Evolutionary conservation across 2,329 filamentous ascomycete genomes (phyloP), one percentile per base, ranked within the genome.

Genomic region (Aspergillus chevalieri): DNA sequence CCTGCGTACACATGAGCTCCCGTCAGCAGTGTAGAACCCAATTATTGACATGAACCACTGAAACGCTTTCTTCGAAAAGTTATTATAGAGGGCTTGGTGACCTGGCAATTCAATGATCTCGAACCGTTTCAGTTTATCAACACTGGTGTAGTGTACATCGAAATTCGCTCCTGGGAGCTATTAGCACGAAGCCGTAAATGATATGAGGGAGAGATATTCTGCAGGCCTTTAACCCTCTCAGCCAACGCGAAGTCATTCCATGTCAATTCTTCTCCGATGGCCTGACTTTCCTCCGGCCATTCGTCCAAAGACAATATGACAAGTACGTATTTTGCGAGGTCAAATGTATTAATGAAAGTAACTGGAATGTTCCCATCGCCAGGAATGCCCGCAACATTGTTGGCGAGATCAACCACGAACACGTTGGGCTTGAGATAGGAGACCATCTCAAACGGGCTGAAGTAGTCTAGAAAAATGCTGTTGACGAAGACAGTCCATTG

Each of bases 401-500:
- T 49, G 1, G 22, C 24, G 2, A 62, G 48, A 33, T 64, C 62
- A 1, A 65, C 7, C 1, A 52, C 52, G 6, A 58, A 46, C 1
- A 51, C 46, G 10, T 51, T 43, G 3, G 53, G 56, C 1, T 46
- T 44, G 9, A 62, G 28, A 43, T 63, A 56, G 1, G 57, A 47
- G 43, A 51, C 50, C 6, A 60, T 33, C 6, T 44, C 19, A 6
- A 60, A 56, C 10, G 52, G 47, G 1, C 48, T 54, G 14, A 47
- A 70, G 56, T 78, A 81, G 52, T 78, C 72, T 74, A 80, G 22
- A 19, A 66, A 64, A 1, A 77, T 78, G 49, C 78, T 75, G 33
- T 70, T 72, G 66, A 80, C 78, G 33, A 62, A 47, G 3, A 54
- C 26, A 15, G 57, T 60, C 38, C 47, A 64, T 42, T 63, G 50